Percentiles rank a stretch among this genome's conserved stretches.
These are phyloP conservation scores for Penicillium occitanis DNA, from an alignment of 2,329 filamentous ascomycete genomes.

Conservation along the genomic window DNA sequence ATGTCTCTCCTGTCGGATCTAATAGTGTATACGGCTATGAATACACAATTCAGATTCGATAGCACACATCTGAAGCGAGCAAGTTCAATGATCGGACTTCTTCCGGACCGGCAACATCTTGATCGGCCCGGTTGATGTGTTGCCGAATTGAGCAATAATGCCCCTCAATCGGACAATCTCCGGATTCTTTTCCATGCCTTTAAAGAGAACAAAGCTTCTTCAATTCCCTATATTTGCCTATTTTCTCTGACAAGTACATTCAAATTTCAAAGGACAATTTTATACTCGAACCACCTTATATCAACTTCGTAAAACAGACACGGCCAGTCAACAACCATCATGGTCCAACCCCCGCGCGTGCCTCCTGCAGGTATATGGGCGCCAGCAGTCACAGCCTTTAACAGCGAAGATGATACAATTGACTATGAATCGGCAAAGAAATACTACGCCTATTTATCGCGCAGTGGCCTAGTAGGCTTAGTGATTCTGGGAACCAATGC, in stretches of 20 bases:
- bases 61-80: no score
- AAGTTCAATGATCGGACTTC: background rate
- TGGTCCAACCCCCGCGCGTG: constrained; percentile 25
- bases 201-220: background rate
- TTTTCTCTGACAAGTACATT: background rate
- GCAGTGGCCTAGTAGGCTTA: constrained; percentile 52
- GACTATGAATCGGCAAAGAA: constrained; percentile 51
- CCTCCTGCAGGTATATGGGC: constrained; percentile 49
- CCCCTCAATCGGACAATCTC: constrained; percentile 8
- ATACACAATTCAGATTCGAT: background rate
- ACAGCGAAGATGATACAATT: constrained; percentile 51
- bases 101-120: background rate
- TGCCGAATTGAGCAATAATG: constrained; percentile 2
- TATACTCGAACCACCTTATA: no score
- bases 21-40: background rate
- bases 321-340: background rate
- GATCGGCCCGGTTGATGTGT: constrained; percentile 4
- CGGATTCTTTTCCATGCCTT: constrained; percentile 8
- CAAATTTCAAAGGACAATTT: background rate
- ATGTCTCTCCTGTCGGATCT: background rate
- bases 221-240: background rate
- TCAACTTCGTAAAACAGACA: background rate
- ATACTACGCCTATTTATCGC: constrained; percentile 55
- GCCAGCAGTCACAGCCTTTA: constrained; percentile 57
- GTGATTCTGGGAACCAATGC: constrained; percentile 58